Evolutionary conservation across 1,284 basidiomycete species (phyloP), one percentile per base, ranked within the genome.

Genomic region (Leccinum cinnamomeum): DNA sequence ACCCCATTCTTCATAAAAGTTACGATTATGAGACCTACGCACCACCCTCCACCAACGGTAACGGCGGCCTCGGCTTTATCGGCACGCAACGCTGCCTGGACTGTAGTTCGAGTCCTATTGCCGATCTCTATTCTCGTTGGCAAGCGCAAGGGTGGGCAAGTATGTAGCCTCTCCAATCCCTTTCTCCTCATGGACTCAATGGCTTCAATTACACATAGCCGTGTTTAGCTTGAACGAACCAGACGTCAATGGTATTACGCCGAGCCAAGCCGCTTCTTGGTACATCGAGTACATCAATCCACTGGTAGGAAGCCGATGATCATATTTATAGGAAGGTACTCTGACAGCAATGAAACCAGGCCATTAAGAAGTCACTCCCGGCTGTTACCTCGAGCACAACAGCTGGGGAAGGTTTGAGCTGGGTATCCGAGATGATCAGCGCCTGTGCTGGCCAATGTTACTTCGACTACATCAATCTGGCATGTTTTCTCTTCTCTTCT

Each of bases 151-250:
- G 68, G 6, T 78, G 79, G 77, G 54, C 64, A 18, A 74, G 74
- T 74, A 62, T 6, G 73, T 65, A 7, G 41, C 3, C 39, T 50
- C 12, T 5, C 35, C 23, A 20, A 14, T 56, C n/a, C 0, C 25
- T 20, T 7, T 25, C 37, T 57, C 4, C 5, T 50, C n/a, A 6
- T 55, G 6, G 6, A 44, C 62, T 54, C 16, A 53, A 16, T 11
- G 2, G 1, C 41, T 23, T 56, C 37, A 44, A 54, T 50, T 8
- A 3, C 28, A 2, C 30, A 7, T 50, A 78, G 76, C 75, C 14
- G 70, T 79, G 2, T 79, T 79, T 65, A 77, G 51, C 53, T 57
- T 79, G 64, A 78, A 78, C 46, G 76, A 78, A 59, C 78, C 76
- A 7, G 76, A 78, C 57, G 16, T 64, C 57, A 72, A 69, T 12